Evolutionary conservation across 768 basidiomycete genomes (phyloP).

Genomic region (Mycena galericulata): DNA sequence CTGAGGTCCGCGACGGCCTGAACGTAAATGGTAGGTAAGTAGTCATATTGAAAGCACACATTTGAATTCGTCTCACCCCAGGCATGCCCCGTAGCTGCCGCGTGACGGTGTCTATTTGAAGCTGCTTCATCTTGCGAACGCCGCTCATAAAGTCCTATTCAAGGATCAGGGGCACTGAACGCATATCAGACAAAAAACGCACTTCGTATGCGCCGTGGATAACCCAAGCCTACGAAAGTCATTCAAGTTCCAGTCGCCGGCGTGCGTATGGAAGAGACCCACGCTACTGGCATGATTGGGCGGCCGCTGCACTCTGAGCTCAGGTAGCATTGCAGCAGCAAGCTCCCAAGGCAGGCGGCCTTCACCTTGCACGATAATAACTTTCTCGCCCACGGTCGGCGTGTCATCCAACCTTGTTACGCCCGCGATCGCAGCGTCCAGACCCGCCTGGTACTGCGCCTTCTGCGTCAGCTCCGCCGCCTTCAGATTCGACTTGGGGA

Average conservation of each 20-base stretch:
- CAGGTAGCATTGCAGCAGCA: conserved; percentile 25
- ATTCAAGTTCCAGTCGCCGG: not conserved
- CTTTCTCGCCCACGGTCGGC: not conserved
- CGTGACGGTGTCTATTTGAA: not conserved
- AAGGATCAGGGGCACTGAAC: not conserved
- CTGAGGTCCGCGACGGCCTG: conserved; percentile 29
- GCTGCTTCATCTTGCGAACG: conserved; percentile 13
- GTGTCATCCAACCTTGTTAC: not conserved
- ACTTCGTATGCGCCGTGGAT: conserved; percentile 35
- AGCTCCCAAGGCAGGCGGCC: conserved; percentile 37
- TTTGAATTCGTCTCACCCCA: conserved; percentile 19
- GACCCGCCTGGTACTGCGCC: conserved; percentile 30
- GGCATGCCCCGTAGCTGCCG: conserved; percentile 14
- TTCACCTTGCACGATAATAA: too few species aligned
- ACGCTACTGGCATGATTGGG: conserved; percentile 20
- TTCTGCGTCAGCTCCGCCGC: conserved; percentile 22
- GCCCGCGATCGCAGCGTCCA: conserved; percentile 13
- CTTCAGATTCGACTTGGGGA: conserved; percentile 27
- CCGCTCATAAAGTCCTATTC: conserved; percentile 29
- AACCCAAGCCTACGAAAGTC: conserved; percentile 35
- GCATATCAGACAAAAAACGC: not conserved
- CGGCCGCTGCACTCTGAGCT: conserved; percentile 16
- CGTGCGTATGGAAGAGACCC: not conserved
- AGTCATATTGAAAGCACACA: too few species aligned
- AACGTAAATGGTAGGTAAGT: not conserved